Evolutionary conservation across 1,284 basidiomycete species (phyloP).

Genomic region (Anthracocystis panici-leucophaei): DNA sequence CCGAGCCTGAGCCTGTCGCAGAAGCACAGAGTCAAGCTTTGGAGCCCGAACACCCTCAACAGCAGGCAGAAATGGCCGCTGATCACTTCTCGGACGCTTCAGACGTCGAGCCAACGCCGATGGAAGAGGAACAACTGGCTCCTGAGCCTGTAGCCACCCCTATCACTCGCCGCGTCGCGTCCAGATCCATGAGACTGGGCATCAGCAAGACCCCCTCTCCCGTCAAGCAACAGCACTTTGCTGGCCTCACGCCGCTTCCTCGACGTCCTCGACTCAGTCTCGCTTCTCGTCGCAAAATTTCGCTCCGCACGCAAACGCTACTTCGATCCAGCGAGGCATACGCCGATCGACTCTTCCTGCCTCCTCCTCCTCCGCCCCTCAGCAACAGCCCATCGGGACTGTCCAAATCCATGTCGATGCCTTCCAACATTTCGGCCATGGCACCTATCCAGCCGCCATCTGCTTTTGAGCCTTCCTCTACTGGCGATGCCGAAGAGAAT

Average conservation of each 20-base stretch:
- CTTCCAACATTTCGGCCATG: slow-evolving; percentile 29
- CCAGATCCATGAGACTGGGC: slow-evolving; percentile 26
- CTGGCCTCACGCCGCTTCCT: slow-evolving; percentile 41
- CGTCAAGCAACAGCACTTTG: slow-evolving; percentile 44
- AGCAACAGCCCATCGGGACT: slow-evolving; percentile 12
- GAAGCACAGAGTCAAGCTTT: background rate
- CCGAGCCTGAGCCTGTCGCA: background rate
- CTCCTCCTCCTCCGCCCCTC: slow-evolving; percentile 30
- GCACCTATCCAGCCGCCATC: background rate
- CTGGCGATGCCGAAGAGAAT: background rate
- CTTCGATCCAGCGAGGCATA: slow-evolving; percentile 48
- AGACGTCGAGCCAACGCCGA: slow-evolving; percentile 20
- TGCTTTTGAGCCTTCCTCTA: slow-evolving; percentile 15
- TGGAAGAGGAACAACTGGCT: slow-evolving; percentile 21
- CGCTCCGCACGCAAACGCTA: slow-evolving; percentile 51
- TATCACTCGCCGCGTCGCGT: slow-evolving; percentile 9
- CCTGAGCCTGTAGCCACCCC: slow-evolving; percentile 5
- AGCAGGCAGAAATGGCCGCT: slow-evolving; percentile 4
- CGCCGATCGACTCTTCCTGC: slow-evolving; percentile 45
- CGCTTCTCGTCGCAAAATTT: slow-evolving; percentile 40
- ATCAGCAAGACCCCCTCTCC: slow-evolving; percentile 50
- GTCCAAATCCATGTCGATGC: slow-evolving; percentile 50
- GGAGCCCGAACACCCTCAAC: slow-evolving; percentile 3
- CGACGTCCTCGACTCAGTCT: slow-evolving; percentile 48
- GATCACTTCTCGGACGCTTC: slow-evolving; percentile 30